Percentiles rank a stretch among this genome's conserved stretches.
phyloP scores from a whole-genome alignment of 495 filamentous ascomycete species.

The Penicillium subrubescens region DNA sequence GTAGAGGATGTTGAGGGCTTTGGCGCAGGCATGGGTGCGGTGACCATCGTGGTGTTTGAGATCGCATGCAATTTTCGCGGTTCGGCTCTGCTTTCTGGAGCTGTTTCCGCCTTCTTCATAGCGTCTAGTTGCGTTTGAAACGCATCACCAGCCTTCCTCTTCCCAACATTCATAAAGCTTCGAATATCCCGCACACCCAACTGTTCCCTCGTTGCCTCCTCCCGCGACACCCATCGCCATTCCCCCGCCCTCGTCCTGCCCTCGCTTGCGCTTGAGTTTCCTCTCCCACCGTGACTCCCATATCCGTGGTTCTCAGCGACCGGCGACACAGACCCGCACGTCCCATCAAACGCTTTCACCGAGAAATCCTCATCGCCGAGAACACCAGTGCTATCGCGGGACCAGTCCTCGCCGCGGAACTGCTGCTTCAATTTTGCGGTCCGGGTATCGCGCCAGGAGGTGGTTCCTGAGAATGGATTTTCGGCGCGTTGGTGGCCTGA shows the following conservation, averaged over 20 bases:
- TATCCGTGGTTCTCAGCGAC: neutral
- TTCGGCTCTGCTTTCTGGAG: neutral
- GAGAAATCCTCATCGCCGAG: neutral
- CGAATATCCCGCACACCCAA: slow-evolving; percentile 43
- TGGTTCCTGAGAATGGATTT: slow-evolving; percentile 55
- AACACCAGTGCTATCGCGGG: neutral
- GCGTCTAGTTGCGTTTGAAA: neutral
- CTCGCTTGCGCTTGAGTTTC: neutral
- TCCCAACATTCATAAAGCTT: slow-evolving; percentile 37
- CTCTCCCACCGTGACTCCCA: neutral
- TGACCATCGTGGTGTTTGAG: neutral
- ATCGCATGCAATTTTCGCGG: neutral
- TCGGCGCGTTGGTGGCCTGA: slow-evolving; percentile 82
- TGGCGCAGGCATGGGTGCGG: neutral
- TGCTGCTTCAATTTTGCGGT: slow-evolving; percentile 67
- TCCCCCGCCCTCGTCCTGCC: slow-evolving; percentile 6
- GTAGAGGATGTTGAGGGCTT: neutral
- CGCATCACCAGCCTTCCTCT: slow-evolving; percentile 26
- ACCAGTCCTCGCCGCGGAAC: slow-evolving; percentile 46
- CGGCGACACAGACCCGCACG: slow-evolving; percentile 7
- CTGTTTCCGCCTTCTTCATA: slow-evolving; percentile 19
- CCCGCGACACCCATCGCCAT: slow-evolving; percentile 22
- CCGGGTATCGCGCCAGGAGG: slow-evolving; percentile 71
- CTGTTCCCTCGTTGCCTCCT: slow-evolving; percentile 18
- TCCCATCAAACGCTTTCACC: slow-evolving; percentile 25